Evolutionary conservation across 2,329 filamentous ascomycete species (phyloP), one percentile per base, ranked within the genome.

Genomic region (Hymenoscyphus occultus): DNA sequence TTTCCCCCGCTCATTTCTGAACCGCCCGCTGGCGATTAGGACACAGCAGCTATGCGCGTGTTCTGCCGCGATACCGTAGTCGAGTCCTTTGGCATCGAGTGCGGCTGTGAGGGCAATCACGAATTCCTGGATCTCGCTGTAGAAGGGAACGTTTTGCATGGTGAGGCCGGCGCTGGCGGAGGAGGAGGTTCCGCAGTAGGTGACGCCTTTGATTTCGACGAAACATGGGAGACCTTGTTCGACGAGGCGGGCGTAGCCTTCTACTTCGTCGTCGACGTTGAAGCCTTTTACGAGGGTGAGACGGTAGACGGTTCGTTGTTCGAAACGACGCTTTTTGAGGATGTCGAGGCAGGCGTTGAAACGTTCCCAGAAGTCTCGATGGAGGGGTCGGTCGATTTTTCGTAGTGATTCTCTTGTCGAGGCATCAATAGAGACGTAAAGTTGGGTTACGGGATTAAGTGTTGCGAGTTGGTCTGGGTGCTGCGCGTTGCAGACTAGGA

Each of bases 121-220:
- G 74, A 97, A 98, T 2, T 88, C 86, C 42, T 86, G 86, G 2
- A 97, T 91, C 78, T 97, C 94, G 76, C 90, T 89, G 79, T 97
- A 98, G 75, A 97, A 98, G 0, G 94, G 94, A 10, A 98, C 95
- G 74, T 98, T 98, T 73, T 92, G 87, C 94, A 98, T 98, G n/a
- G 88, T 95, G 58, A 98, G 82, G 0, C 94, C 94, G 0, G 92
- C 93, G 62, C 89, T 90, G 3, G 90, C 89, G 9, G 91, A 91
- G 0, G 92, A 92, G 7, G 89, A 89, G 0, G 94, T 98, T 51
- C 95, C 95, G 78, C 95, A 98, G 80, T 95, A 98, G 0, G 94
- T 98, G 45, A 98, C 94, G 63, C 94, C 94, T 80, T 98, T 98
- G 77, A 98, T 85, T 80, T 98, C 94, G 59, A 98, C 87, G 75